Base-by-base conservation (phyloP, 78 protist genomes). In the Dictyostelium citrinum region DNA sequence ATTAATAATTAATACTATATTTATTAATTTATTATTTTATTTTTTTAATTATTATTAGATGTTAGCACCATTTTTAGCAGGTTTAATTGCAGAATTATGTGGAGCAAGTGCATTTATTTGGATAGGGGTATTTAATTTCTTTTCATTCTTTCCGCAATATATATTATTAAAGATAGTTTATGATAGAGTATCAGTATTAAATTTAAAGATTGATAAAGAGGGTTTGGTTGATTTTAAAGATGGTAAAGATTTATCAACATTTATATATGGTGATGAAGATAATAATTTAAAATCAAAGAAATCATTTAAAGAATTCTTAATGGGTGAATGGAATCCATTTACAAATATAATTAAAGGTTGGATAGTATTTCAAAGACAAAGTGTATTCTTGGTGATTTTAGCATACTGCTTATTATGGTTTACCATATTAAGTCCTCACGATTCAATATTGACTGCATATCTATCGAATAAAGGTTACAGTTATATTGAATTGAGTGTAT, bases 51-150 rank as follows among this genome's bases (percentile, higher is more conserved):
- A 17, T 51, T 51, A 49, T 14, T 49, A 55, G 64, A 64, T 64
- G 22, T 71, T 71, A 27, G 81, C 91, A 74, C 91, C 91, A 49
- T 84, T 84, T 39, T n/a, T 84, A 41, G 91, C 82, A n/a, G 91
- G 91, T 24, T 24, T 84, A 49, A 8, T 84, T 24, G 24, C 82
- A 12, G 27, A 33, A 22, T 10, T 22, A 49, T 58, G 29, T 24
- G 33, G 31, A 2, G 24, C 45, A 27, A 27, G 1, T 11, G 14
- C 82, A 27, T 84, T 84, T 58, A 20, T 84, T 27, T 49, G 43
- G 7, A 37, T 84, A 58, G 91, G 79, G 0, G 3, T 51, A 35
- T 84, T 84, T 27, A 84, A 84, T 71, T 84, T 84, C 61, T 2
- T 58, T 14, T 84, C 91, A 84, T 84, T 84, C 58, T 45, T 55